phyloP scores from a whole-genome alignment of 495 filamentous ascomycete species.

The Coniosporium apollinis region DNA sequence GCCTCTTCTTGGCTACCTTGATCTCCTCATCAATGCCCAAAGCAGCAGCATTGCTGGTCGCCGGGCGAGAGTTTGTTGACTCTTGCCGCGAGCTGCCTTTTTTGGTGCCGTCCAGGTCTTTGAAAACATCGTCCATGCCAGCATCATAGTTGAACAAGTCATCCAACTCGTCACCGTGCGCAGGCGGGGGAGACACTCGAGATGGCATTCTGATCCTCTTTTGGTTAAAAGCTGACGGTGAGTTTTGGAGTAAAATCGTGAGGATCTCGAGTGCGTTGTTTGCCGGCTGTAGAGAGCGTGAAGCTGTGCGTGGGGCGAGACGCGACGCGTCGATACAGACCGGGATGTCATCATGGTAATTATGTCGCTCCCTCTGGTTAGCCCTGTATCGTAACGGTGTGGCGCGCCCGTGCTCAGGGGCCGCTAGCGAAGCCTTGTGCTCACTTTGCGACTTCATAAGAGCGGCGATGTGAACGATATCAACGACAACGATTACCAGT shows the following conservation, averaged over 20 bases:
- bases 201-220: constrained; percentile 5
- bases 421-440: too few species aligned
- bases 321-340: too few species aligned
- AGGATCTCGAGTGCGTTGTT: not conserved
- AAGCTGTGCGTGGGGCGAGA: too few species aligned
- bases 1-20: constrained; percentile 56
- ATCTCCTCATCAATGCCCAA: constrained; percentile 80
- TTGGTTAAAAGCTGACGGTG: not conserved
- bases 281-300: too few species aligned
- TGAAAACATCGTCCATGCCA: constrained; percentile 32
- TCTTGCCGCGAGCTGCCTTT: constrained; percentile 8
- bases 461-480: too few species aligned
- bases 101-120: constrained; percentile 24
- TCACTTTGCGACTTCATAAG: too few species aligned
- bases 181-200: not conserved
- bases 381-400: too few species aligned
- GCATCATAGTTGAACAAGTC: constrained; percentile 58
- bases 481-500: too few species aligned
- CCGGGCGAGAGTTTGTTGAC: constrained; percentile 16
- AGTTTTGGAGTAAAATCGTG: constrained; percentile 2
- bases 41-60: constrained; percentile 13
- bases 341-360: too few species aligned
- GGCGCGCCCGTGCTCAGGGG: too few species aligned
- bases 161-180: constrained; percentile 27
- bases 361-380: too few species aligned